Conservation (phyloP, 192 early-diverging fungal species). For the Backusella sp. region DNA sequence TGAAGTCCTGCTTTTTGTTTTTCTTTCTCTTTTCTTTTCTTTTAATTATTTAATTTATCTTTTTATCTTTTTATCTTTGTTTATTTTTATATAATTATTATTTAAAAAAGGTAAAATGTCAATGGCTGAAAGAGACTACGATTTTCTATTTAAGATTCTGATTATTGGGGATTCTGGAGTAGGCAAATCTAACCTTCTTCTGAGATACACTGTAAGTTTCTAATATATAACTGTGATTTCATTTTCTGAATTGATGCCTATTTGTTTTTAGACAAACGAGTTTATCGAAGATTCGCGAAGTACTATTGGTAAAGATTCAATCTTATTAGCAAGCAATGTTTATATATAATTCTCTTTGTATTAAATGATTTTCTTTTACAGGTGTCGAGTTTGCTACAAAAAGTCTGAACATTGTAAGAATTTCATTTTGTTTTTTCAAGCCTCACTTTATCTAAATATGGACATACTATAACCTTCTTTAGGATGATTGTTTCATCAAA, state of each 20-base stretch:
- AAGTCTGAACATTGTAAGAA: constrained; percentile 12
- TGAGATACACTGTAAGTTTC: constrained; percentile 42
- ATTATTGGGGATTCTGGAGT: constrained; percentile 63
- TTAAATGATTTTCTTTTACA: background rate
- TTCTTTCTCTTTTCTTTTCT: background rate
- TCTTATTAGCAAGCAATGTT: background rate
- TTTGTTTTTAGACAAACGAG: constrained; percentile 37
- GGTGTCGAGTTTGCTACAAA: constrained; percentile 15
- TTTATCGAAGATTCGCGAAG: constrained; percentile 50
- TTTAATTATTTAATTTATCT: background rate
- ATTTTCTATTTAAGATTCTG: constrained; percentile 63
- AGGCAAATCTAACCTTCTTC: constrained; percentile 54
- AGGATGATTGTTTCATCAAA: constrained; percentile 40
- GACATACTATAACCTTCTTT: background rate
- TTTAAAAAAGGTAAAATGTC: constrained; percentile 6
- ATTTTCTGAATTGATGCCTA: background rate
- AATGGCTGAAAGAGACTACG: constrained; percentile 50
- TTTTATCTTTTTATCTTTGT: background rate
- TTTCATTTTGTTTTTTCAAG: background rate
- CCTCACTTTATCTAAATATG: constrained; percentile 10
- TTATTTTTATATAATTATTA: background rate
- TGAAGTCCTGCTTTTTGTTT: background rate
- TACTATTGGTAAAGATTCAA: constrained; percentile 37
- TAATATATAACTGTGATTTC: background rate
- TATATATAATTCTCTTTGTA: background rate